Evolutionary conservation across 495 filamentous ascomycete species (phyloP).

Genomic region (Darksidea phi): DNA sequence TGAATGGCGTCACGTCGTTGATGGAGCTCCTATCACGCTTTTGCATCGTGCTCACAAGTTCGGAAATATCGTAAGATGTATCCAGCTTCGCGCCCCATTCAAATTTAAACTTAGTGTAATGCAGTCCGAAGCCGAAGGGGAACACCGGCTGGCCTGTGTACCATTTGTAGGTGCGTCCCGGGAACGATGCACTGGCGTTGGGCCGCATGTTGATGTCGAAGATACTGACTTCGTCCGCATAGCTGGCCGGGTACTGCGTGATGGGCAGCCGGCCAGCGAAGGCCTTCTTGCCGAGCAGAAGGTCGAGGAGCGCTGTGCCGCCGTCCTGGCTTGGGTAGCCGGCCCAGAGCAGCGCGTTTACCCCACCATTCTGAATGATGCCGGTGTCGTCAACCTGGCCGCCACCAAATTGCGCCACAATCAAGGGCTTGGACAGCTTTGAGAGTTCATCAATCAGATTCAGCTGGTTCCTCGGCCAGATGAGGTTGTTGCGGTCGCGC

Average conservation of each 20-base stretch:
- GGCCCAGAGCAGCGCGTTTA: constrained; percentile 33
- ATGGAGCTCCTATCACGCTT: neutral
- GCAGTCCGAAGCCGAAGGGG: neutral
- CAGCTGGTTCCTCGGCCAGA: constrained; percentile 57
- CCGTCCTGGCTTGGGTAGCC: neutral
- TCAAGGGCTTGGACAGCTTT: constrained; percentile 50
- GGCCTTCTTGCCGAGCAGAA: constrained; percentile 52
- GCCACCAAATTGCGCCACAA: constrained; percentile 57
- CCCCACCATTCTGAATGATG: constrained; percentile 54
- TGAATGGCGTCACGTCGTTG: neutral
- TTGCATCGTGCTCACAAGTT: neutral
- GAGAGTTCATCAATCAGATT: constrained; percentile 53
- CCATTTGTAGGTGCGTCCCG: constrained; percentile 60
- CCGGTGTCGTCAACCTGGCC: constrained; percentile 44
- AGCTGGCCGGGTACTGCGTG: constrained; percentile 59
- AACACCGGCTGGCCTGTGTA: constrained; percentile 53
- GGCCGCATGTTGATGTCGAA: constrained; percentile 57
- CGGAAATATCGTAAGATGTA: neutral
- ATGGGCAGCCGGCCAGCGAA: constrained; percentile 56
- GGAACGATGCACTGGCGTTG: constrained; percentile 35
- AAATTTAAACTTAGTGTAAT: neutral
- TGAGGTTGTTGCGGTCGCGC: constrained; percentile 53
- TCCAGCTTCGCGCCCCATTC: neutral
- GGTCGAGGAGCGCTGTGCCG: constrained; percentile 42
- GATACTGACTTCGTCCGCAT: constrained; percentile 52